These are phyloP conservation scores for Moesziomyces globuligerus DNA, from an alignment of 1,284 basidiomycete species.

Conservation along the genomic window DNA sequence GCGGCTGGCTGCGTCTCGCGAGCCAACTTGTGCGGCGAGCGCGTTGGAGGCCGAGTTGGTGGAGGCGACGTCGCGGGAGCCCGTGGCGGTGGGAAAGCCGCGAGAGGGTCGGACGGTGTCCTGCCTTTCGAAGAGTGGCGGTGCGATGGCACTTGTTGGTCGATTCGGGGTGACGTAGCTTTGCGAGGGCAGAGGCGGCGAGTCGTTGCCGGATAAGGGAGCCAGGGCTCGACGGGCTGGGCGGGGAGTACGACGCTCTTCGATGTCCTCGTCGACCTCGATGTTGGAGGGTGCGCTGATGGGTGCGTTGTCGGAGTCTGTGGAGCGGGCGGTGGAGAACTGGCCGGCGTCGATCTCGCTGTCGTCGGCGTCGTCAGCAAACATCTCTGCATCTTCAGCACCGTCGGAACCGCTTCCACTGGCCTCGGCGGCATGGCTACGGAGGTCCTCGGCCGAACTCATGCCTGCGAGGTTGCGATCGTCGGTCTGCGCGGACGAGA, in stretches of 20 bases:
- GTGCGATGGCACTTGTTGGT: constrained; percentile 31
- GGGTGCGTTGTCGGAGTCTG: constrained; percentile 24
- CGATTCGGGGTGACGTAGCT: constrained; percentile 38
- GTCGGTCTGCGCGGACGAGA: constrained; percentile 15
- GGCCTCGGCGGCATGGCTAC: constrained; percentile 40
- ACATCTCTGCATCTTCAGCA: constrained; percentile 63
- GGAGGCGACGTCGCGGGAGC: constrained; percentile 25
- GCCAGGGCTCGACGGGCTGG: constrained; percentile 50
- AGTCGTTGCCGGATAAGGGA: constrained; percentile 35
- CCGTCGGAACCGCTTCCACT: constrained; percentile 63
- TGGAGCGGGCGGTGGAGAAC: constrained; percentile 15
- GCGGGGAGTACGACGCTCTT: constrained; percentile 53
- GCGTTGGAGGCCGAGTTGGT: constrained; percentile 34
- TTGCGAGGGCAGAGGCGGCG: constrained; percentile 5
- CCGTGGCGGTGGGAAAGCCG: constrained; percentile 20
- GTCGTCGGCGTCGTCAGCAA: constrained; percentile 54
- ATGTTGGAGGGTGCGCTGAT: constrained; percentile 1
- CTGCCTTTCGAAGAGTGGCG: constrained; percentile 42
- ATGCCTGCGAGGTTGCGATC: constrained; percentile 21
- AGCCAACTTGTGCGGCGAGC: constrained; percentile 38
- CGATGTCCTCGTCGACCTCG: constrained; percentile 32
- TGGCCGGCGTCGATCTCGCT: constrained; percentile 38
- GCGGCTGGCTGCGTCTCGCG: constrained; percentile 6
- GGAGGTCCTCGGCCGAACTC: constrained; percentile 51
- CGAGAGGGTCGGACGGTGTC: constrained; percentile 46